Evolutionary conservation across 2,329 filamentous ascomycete genomes (phyloP), one percentile per base, ranked within the genome.

Genomic region (Trichoderma cornu-damae): DNA sequence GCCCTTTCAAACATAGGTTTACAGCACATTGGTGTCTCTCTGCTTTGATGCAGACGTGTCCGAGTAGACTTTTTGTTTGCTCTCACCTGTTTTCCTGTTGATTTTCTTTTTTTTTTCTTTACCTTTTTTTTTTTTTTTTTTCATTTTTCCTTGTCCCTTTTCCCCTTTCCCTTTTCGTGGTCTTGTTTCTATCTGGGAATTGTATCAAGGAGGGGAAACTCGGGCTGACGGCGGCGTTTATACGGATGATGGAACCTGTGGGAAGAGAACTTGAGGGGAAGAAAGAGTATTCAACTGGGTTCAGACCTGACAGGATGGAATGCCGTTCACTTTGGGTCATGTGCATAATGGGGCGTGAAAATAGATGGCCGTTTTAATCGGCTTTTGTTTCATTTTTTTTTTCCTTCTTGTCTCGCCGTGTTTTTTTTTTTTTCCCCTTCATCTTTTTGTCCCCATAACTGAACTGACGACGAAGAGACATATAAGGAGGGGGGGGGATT

Each of bases 141-240:
- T 44, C 43, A 50, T 59, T 57, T 62, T 57, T 61, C 54, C 61
- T 30, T 55, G 53, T 24, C 54, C 61, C 43, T 52, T 59, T 34
- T 61, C 61, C 54, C 49, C 30, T 52, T 58, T 38, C 47, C 22
- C 22, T 47, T 49, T 35, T 40, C 22, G 20, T 56, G 42, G 37
- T 52, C n/a, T 49, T 34, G 32, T 26, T 59, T 61, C 56, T 57
- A 16, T 43, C 49, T 61, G 49, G 30, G 56, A 59, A 46, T 52
- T 57, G 52, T 56, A 46, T 56, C 52, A 48, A 40, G 44, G 58
- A 51, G 54, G 50, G 61, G 49, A 42, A 40, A n/a, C 54, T 60
- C 59, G 63, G 63, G 61, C 62, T 65, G 63, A 59, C 54, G 66
- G 66, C 42, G 62, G 62, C 61, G 62, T 62, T 63, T 46, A 46